These are phyloP conservation scores for Boletus subcaerulescens DNA, from an alignment of 768 basidiomycete species.

Conservation along the genomic window DNA sequence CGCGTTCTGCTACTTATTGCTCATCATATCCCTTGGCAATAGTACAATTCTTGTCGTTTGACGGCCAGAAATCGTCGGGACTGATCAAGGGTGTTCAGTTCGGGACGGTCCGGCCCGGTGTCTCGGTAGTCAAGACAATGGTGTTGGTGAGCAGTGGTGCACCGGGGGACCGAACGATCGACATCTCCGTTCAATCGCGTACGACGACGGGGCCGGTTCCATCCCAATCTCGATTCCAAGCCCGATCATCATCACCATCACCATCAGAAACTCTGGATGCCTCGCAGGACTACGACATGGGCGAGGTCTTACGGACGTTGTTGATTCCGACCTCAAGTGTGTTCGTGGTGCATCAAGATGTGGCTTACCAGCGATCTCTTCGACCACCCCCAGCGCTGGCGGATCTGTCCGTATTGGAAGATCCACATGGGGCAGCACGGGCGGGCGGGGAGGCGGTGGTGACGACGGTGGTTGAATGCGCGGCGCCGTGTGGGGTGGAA, in stretches of 20 bases:
- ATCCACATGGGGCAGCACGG: conserved; percentile 45
- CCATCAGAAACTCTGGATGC: conserved; percentile 2
- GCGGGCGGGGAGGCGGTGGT: conserved; percentile 58
- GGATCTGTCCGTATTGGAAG: conserved; percentile 53
- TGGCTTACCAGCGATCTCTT: conserved; percentile 50
- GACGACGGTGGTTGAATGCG: conserved; percentile 47
- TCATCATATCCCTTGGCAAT: not conserved
- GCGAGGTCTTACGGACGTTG: conserved; percentile 66
- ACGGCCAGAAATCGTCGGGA: conserved; percentile 61
- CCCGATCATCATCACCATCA: conserved; percentile 1
- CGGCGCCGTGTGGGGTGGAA: conserved; percentile 54
- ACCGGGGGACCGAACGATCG: conserved; percentile 69
- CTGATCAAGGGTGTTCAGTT: conserved; percentile 73
- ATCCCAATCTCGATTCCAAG: not conserved
- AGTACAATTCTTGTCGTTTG: conserved; percentile 64
- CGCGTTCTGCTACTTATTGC: not conserved
- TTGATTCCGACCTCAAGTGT: conserved; percentile 64
- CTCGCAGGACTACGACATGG: conserved; percentile 25
- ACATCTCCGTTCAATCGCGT: conserved; percentile 74
- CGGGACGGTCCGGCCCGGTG: conserved; percentile 60
- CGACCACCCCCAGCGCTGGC: conserved; percentile 44
- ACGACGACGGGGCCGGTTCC: conserved; percentile 10
- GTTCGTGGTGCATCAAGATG: conserved; percentile 50
- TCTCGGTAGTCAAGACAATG: conserved; percentile 57
- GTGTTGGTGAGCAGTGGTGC: conserved; percentile 59